Evolutionary conservation across 1,284 basidiomycete genomes (phyloP).

Genomic region (Trichosporon asahii): DNA sequence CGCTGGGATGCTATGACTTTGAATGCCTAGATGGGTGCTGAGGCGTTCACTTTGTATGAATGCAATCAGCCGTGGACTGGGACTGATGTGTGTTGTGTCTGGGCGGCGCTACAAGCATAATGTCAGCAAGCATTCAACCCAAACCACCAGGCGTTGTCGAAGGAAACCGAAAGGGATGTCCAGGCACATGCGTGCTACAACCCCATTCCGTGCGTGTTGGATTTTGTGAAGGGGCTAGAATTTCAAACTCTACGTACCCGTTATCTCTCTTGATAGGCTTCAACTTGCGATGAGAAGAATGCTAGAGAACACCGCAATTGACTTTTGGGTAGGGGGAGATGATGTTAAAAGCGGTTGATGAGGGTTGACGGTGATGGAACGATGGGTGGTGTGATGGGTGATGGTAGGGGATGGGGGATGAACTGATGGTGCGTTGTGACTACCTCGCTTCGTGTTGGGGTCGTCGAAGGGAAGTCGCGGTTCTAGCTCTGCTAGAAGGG

Average conservation of each 20-base stretch:
- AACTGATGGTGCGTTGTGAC: background rate
- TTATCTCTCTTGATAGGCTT: slow-evolving; percentile 7
- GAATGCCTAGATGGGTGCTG: background rate
- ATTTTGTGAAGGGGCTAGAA: slow-evolving; percentile 8
- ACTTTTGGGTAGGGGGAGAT: background rate
- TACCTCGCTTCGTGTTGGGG: background rate
- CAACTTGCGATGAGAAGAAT: background rate
- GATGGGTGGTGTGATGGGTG: background rate
- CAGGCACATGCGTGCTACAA: background rate
- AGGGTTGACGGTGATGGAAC: background rate
- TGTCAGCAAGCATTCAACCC: slow-evolving; percentile 3
- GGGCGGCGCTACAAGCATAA: slow-evolving; percentile 1
- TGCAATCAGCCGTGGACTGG: background rate
- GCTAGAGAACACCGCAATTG: background rate
- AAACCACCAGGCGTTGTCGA: background rate
- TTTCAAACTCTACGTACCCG: slow-evolving; percentile 8
- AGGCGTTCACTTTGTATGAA: background rate
- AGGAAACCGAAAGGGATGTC: background rate
- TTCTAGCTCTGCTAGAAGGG: slow-evolving; percentile 2
- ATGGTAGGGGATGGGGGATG: background rate
- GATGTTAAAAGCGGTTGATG: background rate
- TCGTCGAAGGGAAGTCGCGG: background rate
- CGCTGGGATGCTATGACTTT: background rate
- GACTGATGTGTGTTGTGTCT: background rate
- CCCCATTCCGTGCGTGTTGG: slow-evolving; percentile 1